These are phyloP conservation scores for Trametes polyzona DNA, from an alignment of 1,284 basidiomycete species.

Conservation along the genomic window DNA sequence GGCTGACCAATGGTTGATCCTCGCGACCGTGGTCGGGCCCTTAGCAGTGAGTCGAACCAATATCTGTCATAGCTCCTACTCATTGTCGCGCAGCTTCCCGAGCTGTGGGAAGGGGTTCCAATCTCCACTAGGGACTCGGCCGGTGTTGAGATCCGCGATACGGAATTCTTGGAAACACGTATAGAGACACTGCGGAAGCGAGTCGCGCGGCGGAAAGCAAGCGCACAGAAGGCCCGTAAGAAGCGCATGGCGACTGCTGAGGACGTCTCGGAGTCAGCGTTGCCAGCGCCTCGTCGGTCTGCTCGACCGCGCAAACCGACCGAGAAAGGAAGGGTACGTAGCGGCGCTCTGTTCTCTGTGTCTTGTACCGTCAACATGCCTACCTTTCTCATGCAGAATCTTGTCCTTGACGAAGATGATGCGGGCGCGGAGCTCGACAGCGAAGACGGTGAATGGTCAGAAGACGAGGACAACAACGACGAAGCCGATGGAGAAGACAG, in stretches of 20 bases:
- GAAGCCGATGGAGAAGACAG: no score
- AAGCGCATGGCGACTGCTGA: no score
- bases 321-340: not conserved
- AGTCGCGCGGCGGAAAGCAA: no score
- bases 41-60: conserved; percentile 1
- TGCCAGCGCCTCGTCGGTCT: no score
- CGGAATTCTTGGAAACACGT: no score
- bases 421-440: not conserved
- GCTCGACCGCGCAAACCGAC: no score
- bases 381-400: not conserved
- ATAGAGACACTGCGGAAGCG: no score
- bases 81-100: not conserved
- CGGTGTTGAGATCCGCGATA: no score
- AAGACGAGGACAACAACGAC: not conserved
- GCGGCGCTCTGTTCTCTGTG: not conserved
- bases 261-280: no score
- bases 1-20: conserved; percentile 39
- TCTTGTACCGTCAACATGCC: not conserved
- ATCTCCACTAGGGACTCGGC: no score
- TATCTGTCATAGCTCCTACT: no score
- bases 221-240: no score
- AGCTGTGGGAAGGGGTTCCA: not conserved
- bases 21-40: conserved; percentile 34
- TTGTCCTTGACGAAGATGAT: conserved; percentile 11
- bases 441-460: not conserved